Conservation (phyloP, 108 stramenopile species). For the Fragilaria radians region DNA sequence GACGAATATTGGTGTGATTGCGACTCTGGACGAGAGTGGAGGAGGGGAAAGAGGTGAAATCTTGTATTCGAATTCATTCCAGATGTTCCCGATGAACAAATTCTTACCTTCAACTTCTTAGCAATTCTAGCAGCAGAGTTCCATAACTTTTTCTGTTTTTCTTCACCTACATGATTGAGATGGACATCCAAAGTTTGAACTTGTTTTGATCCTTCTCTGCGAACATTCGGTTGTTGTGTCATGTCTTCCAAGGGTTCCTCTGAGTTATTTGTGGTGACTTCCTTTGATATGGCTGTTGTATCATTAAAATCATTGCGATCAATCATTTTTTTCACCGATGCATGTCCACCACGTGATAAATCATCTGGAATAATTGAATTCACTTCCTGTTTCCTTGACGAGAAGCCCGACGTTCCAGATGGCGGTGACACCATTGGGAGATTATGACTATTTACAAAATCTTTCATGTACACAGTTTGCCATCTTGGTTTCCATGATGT, state of each 20-base stretch:
- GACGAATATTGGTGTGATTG: slow-evolving; percentile 59
- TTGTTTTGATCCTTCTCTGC: too few relatives aligned
- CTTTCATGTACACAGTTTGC: not conserved
- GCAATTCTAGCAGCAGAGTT: not conserved
- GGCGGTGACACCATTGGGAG: not conserved
- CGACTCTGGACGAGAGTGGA: slow-evolving; percentile 53
- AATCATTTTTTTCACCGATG: not conserved
- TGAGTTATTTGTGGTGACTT: too few relatives aligned
- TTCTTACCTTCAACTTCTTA: not conserved
- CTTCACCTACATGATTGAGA: too few relatives aligned
- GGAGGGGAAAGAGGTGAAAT: too few relatives aligned
- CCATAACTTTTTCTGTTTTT: not conserved
- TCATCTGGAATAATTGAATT: not conserved
- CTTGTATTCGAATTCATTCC: too few relatives aligned
- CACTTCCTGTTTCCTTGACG: not conserved
- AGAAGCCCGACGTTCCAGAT: not conserved
- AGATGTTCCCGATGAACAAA: too few relatives aligned
- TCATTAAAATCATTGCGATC: too few relatives aligned
- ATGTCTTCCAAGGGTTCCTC: too few relatives aligned
- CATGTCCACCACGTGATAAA: not conserved
- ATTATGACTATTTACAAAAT: not conserved
- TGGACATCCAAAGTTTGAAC: too few relatives aligned
- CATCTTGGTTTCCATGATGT: not conserved
- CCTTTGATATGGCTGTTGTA: too few relatives aligned
- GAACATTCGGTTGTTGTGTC: too few relatives aligned